phyloP scores from a whole-genome alignment of 768 basidiomycete species.

The Boletus rubroflammeus region DNA sequence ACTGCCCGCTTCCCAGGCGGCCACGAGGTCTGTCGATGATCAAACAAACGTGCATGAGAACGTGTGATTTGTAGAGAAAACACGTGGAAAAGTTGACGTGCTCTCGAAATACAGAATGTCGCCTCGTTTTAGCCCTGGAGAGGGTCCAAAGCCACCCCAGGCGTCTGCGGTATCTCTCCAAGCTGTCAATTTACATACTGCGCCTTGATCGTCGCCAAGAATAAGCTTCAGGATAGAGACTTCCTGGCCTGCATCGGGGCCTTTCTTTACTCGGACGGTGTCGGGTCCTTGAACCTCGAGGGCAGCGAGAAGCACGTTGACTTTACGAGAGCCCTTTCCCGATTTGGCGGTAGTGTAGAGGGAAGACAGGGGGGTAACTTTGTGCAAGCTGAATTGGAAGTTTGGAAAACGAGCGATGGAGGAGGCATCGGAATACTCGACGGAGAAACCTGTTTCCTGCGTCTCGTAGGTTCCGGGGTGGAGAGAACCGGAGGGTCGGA shows the following conservation, averaged over 20 bases:
- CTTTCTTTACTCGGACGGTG: slow-evolving; percentile 61
- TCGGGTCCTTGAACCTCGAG: slow-evolving; percentile 80
- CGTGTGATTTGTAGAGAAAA: slow-evolving; percentile 6
- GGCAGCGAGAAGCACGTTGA: slow-evolving; percentile 58
- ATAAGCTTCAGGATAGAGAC: slow-evolving; percentile 67
- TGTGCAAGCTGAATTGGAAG: slow-evolving; percentile 70
- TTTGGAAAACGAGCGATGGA: slow-evolving; percentile 71
- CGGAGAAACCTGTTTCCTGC: slow-evolving; percentile 45
- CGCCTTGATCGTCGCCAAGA: slow-evolving; percentile 68
- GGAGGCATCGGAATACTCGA: slow-evolving; percentile 59
- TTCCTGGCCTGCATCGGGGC: slow-evolving; percentile 65
- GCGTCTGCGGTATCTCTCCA: slow-evolving; percentile 75
- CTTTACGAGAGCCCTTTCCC: slow-evolving; percentile 43
- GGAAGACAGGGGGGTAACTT: slow-evolving; percentile 48
- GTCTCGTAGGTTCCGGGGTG: slow-evolving; percentile 34
- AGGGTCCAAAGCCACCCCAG: slow-evolving; percentile 54
- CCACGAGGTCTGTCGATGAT: slow-evolving; percentile 46
- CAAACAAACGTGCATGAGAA: slow-evolving; percentile 18
- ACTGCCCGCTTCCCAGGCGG: slow-evolving; percentile 40
- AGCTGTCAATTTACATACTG: slow-evolving; percentile 66
- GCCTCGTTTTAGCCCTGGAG: slow-evolving; percentile 55
- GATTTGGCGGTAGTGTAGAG: slow-evolving; percentile 30
- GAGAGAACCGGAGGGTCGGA: slow-evolving; percentile 28
- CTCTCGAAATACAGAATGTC: slow-evolving; percentile 72
- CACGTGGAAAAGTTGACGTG: slow-evolving; percentile 33